Evolutionary conservation across 441 rosid genomes (phyloP).

Genomic region (Gossypium laxum): DNA sequence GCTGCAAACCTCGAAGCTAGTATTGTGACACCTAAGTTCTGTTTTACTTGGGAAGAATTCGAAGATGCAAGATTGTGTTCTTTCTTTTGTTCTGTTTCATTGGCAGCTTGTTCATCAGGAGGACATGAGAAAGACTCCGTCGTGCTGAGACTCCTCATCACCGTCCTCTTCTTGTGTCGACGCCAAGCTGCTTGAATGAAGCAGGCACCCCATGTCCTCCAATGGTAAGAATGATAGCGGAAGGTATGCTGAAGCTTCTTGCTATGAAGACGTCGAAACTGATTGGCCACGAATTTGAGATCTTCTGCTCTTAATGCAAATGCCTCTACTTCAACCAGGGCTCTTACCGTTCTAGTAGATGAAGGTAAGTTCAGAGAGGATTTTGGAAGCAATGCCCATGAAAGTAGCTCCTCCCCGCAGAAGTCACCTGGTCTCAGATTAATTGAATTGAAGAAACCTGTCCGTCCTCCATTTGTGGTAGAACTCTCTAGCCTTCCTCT

Average conservation of each 20-base stretch:
- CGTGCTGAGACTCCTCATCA: slow-evolving; percentile 48
- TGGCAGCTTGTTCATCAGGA: slow-evolving; percentile 19
- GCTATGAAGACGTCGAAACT: slow-evolving; percentile 77
- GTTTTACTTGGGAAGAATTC: slow-evolving; percentile 35
- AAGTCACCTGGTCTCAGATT: slow-evolving; percentile 71
- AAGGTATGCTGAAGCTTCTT: slow-evolving; percentile 87
- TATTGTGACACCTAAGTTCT: slow-evolving; percentile 50
- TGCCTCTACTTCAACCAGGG: slow-evolving; percentile 77
- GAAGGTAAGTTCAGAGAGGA: slow-evolving; percentile 62
- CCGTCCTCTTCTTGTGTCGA: slow-evolving; percentile 41
- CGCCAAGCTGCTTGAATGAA: slow-evolving; percentile 83
- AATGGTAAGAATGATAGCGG: slow-evolving; percentile 70
- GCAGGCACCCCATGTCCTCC: slow-evolving; percentile 94
- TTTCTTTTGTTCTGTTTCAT: slow-evolving; percentile 28
- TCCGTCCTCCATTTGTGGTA: slow-evolving; percentile 73
- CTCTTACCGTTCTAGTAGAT: slow-evolving; percentile 71
- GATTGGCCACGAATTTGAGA: slow-evolving; percentile 80
- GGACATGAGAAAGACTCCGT: slow-evolving; percentile 42
- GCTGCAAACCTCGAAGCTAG: slow-evolving; percentile 75
- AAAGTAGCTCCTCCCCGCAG: slow-evolving; percentile 81
- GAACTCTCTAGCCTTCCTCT: slow-evolving; percentile 77
- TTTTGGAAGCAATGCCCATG: slow-evolving; percentile 79
- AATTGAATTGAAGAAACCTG: slow-evolving; percentile 78
- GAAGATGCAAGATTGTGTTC: slow-evolving; percentile 17
- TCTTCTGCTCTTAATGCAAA: slow-evolving; percentile 74